phyloP scores from a whole-genome alignment of 805 yeast species.

The Wickerhamomyces strasburgensis region DNA sequence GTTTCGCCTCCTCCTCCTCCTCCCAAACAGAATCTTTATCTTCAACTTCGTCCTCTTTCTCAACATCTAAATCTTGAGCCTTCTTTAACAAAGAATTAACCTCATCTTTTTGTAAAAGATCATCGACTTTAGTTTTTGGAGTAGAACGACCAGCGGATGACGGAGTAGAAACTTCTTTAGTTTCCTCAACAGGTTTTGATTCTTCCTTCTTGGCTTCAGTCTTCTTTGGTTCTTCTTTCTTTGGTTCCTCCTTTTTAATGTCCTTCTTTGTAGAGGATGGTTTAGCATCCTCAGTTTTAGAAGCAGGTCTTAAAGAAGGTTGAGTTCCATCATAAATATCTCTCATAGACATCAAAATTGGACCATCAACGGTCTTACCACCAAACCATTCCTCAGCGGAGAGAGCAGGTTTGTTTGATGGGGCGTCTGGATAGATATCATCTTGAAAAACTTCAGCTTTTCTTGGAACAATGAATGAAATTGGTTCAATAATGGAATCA shows the following conservation, averaged over 20 bases:
- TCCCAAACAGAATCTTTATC: conserved; percentile 29
- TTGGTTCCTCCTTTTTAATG: conserved; percentile 19
- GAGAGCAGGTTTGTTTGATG: conserved; percentile 73
- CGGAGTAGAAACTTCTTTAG: conserved; percentile 9
- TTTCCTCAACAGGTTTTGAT: conserved; percentile 20
- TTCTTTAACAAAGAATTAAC: conserved; percentile 45
- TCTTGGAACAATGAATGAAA: conserved; percentile 91
- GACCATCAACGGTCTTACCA: conserved; percentile 81
- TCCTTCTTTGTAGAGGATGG: conserved; percentile 5
- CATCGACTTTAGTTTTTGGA: conserved; percentile 42
- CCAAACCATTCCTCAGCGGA: conserved; percentile 72
- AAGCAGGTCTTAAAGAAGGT: conserved; percentile 37
- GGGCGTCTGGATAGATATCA: conserved; percentile 90
- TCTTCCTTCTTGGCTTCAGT: conserved; percentile 18
- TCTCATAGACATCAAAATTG: conserved; percentile 71
- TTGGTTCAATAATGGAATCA: conserved; percentile 81
- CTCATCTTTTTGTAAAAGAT: conserved; percentile 41
- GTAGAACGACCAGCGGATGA: conserved; percentile 25
- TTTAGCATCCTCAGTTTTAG: conserved; percentile 28
- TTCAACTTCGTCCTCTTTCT: conserved; percentile 22
- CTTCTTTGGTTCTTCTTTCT: conserved; percentile 22
- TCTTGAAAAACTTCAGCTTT: conserved; percentile 88
- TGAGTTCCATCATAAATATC: conserved; percentile 73
- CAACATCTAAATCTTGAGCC: conserved; percentile 39
- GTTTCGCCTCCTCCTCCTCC: conserved; percentile 27